Evolutionary conservation across 139 green algal species (phyloP), one percentile per base, ranked within the genome.

Genomic region (Volvox africanus): DNA sequence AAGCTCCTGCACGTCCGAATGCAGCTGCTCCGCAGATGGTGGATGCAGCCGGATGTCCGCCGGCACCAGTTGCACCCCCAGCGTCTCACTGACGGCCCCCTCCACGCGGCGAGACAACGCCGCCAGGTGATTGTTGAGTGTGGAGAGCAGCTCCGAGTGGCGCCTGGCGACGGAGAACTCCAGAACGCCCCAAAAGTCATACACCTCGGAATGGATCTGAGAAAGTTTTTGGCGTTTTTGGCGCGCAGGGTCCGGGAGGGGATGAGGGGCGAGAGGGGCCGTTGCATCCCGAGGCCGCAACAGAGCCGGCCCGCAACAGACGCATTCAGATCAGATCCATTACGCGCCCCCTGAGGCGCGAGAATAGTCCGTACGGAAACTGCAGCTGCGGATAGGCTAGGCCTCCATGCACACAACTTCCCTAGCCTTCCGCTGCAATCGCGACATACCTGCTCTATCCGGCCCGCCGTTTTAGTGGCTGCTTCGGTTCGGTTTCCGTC

Each of bases 101-200:
- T 97, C 95, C 30, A 97, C 91, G 21, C 87, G 80, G 26, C 62
- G n/a, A 0, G 68, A 86, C 80, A 98, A 93, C 50, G 79, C 83
- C 35, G 81, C 73, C 82, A 98, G 87, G 50, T 95, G 94, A 5
- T 0, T 33, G 88, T 98, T 98, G 62, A 98, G 87, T 33, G 50
- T 32, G 12, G 26, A 61, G 50, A 97, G 92, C 88, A 98, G 93
- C 87, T 92, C 78, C 5, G 81, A 68, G 88, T 97, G 94, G 36
- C 94, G 90, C n/a, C 85, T 89, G 61, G 95, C 95, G 32, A 93
- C 95, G n/a, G 93, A 94, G 3, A 86, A 62, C 93, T 98, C 96
- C 94, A 98, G 94, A 50, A 94, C 86, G 22, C 83, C 80, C 96
- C 96, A 98, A 73, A 96, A 96, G 61, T 96, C 94, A 0, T 62